phyloP scores from a whole-genome alignment of 208 protist species.

The Trypanosoma platydactyli region DNA sequence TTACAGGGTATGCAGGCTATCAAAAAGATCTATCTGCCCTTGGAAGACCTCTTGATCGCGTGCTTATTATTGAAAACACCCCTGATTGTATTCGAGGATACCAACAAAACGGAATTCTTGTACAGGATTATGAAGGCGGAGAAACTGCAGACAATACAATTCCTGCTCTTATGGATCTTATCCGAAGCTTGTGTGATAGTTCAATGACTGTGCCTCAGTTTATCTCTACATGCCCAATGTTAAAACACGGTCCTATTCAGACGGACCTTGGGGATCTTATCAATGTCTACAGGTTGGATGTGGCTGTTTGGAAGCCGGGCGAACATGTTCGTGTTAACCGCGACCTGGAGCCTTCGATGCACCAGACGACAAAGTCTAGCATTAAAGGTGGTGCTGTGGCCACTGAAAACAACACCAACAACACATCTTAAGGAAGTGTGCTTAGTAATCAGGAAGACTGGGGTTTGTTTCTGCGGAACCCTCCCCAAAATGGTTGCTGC shows the following conservation, averaged over 20 bases:
- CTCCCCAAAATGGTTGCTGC: not conserved
- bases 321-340: conserved; percentile 81
- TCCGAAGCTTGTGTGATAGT: conserved; percentile 74
- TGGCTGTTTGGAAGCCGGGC: conserved; percentile 73
- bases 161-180: conserved; percentile 77
- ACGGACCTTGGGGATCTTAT: conserved; percentile 93
- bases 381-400: not conserved
- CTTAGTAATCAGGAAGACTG: not conserved
- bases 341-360: conserved; percentile 38
- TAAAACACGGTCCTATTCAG: conserved; percentile 74
- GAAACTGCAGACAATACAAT: conserved; percentile 88
- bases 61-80: conserved; percentile 93
- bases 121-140: conserved; percentile 91
- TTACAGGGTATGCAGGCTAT: conserved; percentile 91
- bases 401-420: not conserved
- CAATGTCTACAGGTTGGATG: conserved; percentile 83
- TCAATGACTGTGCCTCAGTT: conserved; percentile 88
- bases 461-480: not conserved
- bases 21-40: conserved; percentile 89
- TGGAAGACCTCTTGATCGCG: conserved; percentile 81
- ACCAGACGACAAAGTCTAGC: not conserved
- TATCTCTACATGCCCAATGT: conserved; percentile 67
- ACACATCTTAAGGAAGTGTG: not conserved
- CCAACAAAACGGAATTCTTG: conserved; percentile 91
- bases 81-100: conserved; percentile 92